Conservation (phyloP, 768 basidiomycete species). For the Hemileccinum impolitum region DNA sequence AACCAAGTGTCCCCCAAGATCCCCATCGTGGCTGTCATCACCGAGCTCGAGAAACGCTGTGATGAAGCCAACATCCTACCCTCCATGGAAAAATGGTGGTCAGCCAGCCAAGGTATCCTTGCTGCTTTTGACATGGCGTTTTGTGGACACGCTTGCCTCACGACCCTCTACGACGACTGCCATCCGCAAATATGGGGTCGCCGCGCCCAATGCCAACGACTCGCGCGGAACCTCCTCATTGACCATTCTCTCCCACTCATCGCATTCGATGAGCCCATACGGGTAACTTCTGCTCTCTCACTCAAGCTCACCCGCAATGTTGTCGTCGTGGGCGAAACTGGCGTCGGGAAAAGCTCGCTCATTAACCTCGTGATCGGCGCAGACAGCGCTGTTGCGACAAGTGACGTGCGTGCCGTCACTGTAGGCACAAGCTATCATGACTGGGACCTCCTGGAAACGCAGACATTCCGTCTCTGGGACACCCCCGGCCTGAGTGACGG, state of each 20-base stretch:
- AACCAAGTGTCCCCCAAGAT: constrained; percentile 18
- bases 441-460: constrained; percentile 18
- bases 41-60: constrained; percentile 25
- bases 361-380: constrained; percentile 16
- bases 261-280: neutral
- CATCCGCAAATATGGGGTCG: constrained; percentile 18
- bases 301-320: constrained; percentile 27
- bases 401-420: constrained; percentile 18
- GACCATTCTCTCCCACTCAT: constrained; percentile 17
- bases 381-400: constrained; percentile 15
- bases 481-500: constrained; percentile 19
- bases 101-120: neutral
- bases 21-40: constrained; percentile 25
- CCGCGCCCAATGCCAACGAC: constrained; percentile 11
- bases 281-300: constrained; percentile 9
- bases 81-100: constrained; percentile 28
- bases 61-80: constrained; percentile 1
- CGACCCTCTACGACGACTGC: constrained; percentile 20
- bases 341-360: constrained; percentile 22
- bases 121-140: constrained; percentile 14
- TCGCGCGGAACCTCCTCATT: constrained; percentile 22
- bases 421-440: constrained; percentile 22
- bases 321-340: constrained; percentile 41
- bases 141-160: constrained; percentile 21
- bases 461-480: constrained; percentile 27